Evolutionary conservation across 805 yeast genomes (phyloP), one percentile per base, ranked within the genome.

Genomic region (Candida takata): DNA sequence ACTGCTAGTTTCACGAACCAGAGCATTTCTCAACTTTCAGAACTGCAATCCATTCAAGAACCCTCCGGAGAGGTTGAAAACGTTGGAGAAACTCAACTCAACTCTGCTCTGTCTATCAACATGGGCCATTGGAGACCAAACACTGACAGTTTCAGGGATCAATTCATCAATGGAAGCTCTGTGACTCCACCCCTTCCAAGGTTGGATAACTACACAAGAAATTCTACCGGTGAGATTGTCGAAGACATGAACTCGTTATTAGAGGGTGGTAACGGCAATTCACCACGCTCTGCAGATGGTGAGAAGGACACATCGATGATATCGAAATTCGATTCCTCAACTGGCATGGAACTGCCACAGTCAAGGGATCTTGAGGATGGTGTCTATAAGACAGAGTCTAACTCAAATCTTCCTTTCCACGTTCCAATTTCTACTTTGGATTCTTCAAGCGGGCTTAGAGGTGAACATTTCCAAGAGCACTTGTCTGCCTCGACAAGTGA

Each of bases 51-150:
- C 8, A 30, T n/a, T 11, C 15, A 31, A 13, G 41, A 29, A 19
- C 21, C 33, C 8, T 20, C 27, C 6, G 28, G 15, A 17, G 37
- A 33, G 4, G 31, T 19, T 5, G 17, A 26, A 12, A 14, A 18
- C 6, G 38, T 34, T 9, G 39, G 27, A 7, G 40, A 40, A 20
- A 17, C 37, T 6, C 36, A 31, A 9, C 20, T 53, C 28, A 51
- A 51, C 13, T 49, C 55, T 9, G 57, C 56, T 1, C 32, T 51
- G 40, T 58, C 62, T 4, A 54, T 72, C 29, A 69, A 63, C 38
- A 59, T 72, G 58, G 78, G 77, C 3, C 58, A 58, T 19, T 77
- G 84, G 83, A 69, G 66, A 49, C 82, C 82, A 3, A 71, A 76
- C 46, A 75, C 80, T 8, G 62, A 58, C 23, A 60, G 58, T 27